Conservation (phyloP, 1,139 yeast species). For the Geotrichum restrictum region DNA sequence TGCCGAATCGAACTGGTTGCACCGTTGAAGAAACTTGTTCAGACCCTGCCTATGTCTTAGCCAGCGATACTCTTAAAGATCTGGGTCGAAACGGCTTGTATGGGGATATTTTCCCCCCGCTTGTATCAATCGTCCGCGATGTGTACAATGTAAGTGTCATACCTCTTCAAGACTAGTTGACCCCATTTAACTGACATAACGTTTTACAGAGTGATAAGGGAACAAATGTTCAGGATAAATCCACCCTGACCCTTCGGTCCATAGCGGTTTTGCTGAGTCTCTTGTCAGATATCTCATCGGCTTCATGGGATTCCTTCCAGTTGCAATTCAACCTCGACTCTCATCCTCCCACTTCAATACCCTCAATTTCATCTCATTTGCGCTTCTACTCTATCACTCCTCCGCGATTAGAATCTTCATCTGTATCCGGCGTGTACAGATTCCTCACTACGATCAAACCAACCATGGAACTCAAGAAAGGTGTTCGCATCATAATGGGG, state of each 20-base stretch:
- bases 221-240: constrained; percentile 10
- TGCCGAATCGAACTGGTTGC: constrained; percentile 31
- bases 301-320: constrained; percentile 19
- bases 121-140: constrained; percentile 15
- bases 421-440: constrained; percentile 20
- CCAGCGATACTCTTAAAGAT: constrained; percentile 16
- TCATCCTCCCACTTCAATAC: neutral
- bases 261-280: constrained; percentile 14
- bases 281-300: constrained; percentile 15
- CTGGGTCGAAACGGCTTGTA: constrained; percentile 13
- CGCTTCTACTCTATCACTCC: constrained; percentile 17
- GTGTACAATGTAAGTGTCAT: constrained; percentile 15
- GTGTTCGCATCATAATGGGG: constrained; percentile 11
- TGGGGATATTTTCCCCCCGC: constrained; percentile 18
- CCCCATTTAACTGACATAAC: neutral
- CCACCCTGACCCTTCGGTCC: constrained; percentile 11
- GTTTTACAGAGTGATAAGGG: constrained; percentile 14
- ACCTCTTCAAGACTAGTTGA: too few species aligned
- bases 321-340: constrained; percentile 8
- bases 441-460: constrained; percentile 21
- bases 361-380: constrained; percentile 13
- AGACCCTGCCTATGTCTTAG: constrained; percentile 21
- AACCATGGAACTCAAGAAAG: constrained; percentile 13
- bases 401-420: too few species aligned
- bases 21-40: constrained; percentile 30